Evolutionary conservation across 2,329 filamentous ascomycete genomes (phyloP).

Genomic region (Phialophora verrucosa): DNA sequence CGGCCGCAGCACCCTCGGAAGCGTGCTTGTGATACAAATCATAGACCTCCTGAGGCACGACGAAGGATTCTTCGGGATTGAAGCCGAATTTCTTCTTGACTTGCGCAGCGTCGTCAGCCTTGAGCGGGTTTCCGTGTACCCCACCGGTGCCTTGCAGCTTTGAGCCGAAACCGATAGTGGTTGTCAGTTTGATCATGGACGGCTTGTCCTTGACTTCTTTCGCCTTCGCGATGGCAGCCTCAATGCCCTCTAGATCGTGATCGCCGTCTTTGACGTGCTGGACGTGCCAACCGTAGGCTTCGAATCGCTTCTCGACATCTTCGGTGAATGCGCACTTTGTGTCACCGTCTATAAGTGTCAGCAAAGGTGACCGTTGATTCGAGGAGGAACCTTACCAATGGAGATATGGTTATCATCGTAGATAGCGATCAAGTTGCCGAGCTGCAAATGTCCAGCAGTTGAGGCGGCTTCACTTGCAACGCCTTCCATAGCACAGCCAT

Average conservation of each 20-base stretch:
- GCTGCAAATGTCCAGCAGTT: slow-evolving; percentile 91
- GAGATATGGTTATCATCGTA: slow-evolving; percentile 99
- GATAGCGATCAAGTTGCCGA: slow-evolving; percentile 95
- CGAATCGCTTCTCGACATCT: slow-evolving; percentile 92
- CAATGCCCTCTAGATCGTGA: slow-evolving; percentile 83
- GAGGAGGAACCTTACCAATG: slow-evolving; percentile 60
- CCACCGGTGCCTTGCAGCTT: slow-evolving; percentile 89
- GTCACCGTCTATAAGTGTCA: slow-evolving; percentile 72
- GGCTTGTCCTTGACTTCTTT: slow-evolving; percentile 95
- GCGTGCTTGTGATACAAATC: slow-evolving; percentile 86
- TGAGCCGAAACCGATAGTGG: slow-evolving; percentile 96
- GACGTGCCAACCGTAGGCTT: slow-evolving; percentile 96
- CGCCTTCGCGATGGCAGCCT: slow-evolving; percentile 83
- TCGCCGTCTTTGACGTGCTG: slow-evolving; percentile 85
- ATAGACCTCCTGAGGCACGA: slow-evolving; percentile 92
- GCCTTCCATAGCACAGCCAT: slow-evolving; percentile 99
- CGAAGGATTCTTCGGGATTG: slow-evolving; percentile 90
- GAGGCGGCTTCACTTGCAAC: slow-evolving; percentile 91
- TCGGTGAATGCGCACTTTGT: slow-evolving; percentile 97
- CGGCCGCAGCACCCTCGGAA: slow-evolving; percentile 81
- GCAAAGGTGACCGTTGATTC: not conserved
- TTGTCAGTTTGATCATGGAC: slow-evolving; percentile 93
- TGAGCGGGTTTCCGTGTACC: slow-evolving; percentile 95
- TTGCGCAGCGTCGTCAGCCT: slow-evolving; percentile 90
- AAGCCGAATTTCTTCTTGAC: slow-evolving; percentile 97